Evolutionary conservation across 495 filamentous ascomycete species (phyloP).

Genomic region (Aspergillus heteromorphus): DNA sequence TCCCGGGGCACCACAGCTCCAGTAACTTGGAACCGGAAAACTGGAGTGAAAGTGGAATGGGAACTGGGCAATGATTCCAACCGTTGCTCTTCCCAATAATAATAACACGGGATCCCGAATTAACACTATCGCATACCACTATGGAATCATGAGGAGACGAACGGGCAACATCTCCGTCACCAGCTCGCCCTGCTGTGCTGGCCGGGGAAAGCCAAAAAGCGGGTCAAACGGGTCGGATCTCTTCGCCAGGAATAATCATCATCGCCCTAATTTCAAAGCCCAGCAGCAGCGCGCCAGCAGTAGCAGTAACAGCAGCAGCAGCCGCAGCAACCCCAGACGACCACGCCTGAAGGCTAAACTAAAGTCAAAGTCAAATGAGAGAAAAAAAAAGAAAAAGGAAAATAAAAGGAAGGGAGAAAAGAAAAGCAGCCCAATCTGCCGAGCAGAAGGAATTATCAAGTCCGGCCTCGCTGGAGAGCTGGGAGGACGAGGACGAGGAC

Average conservation of each 20-base stretch:
- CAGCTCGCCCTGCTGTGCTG: slow-evolving; percentile 1
- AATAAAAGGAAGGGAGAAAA: not conserved
- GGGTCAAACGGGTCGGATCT: slow-evolving; percentile 8
- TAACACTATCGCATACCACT: no score
- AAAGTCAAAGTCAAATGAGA: not conserved
- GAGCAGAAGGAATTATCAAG: not conserved
- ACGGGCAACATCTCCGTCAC: not conserved
- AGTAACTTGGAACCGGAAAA: no score
- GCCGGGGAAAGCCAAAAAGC: slow-evolving; percentile 9
- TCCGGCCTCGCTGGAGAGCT: no score
- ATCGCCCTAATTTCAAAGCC: not conserved
- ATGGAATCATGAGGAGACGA: no score
- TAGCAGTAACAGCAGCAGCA: no score
- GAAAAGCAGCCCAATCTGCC: not conserved
- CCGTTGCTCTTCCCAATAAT: no score
- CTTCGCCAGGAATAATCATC: not conserved
- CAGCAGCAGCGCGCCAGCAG: no score
- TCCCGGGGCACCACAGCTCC: no score
- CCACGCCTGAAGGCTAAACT: not conserved
- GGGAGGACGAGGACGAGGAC: no score
- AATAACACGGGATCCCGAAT: no score
- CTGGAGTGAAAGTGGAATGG: no score
- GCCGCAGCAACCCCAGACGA: not conserved
- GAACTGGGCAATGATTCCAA: no score
- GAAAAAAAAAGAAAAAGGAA: not conserved